These are phyloP conservation scores for Monascus ruber DNA, from an alignment of 2,329 filamentous ascomycete genomes.

Conservation along the genomic window DNA sequence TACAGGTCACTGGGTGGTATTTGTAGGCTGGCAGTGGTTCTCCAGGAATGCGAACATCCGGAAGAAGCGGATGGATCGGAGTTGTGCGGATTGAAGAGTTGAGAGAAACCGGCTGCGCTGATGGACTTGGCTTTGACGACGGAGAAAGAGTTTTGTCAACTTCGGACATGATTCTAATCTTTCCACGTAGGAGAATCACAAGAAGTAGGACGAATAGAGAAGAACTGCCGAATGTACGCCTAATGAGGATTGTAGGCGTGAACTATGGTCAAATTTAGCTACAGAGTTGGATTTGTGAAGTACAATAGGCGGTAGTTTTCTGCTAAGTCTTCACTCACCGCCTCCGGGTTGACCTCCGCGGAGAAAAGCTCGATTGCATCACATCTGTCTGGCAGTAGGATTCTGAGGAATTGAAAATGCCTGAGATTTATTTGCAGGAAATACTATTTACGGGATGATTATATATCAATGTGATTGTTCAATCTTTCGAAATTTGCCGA, in stretches of 20 bases:
- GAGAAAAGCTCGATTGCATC: background rate
- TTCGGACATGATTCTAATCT: too few relatives aligned
- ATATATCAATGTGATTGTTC: too few relatives aligned
- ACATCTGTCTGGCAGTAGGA: too few relatives aligned
- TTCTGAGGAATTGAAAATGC: too few relatives aligned
- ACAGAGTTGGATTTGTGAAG: background rate
- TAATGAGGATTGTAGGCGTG: background rate
- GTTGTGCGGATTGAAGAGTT: slow-evolving; percentile 25
- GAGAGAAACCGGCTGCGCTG: slow-evolving; percentile 17
- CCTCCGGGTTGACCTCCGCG: background rate
- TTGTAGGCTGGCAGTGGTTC: slow-evolving; percentile 20
- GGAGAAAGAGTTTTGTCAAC: slow-evolving; percentile 17
- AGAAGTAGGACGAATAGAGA: background rate
- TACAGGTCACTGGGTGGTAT: slow-evolving; percentile 30
- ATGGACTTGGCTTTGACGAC: slow-evolving; percentile 18
- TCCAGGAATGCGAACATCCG: slow-evolving; percentile 29
- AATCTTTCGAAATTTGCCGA: too few relatives aligned
- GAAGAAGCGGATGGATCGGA: slow-evolving; percentile 27
- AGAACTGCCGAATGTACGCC: background rate
- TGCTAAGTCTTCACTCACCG: background rate
- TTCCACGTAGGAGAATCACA: too few relatives aligned
- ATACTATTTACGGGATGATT: too few relatives aligned
- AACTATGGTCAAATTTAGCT: background rate
- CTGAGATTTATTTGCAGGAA: too few relatives aligned
- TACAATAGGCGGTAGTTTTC: background rate